Percentiles rank a stretch among this genome's conserved stretches.
Conservation (phyloP, 169 alveolate species). For the Cryptosporidium sp. region DNA sequence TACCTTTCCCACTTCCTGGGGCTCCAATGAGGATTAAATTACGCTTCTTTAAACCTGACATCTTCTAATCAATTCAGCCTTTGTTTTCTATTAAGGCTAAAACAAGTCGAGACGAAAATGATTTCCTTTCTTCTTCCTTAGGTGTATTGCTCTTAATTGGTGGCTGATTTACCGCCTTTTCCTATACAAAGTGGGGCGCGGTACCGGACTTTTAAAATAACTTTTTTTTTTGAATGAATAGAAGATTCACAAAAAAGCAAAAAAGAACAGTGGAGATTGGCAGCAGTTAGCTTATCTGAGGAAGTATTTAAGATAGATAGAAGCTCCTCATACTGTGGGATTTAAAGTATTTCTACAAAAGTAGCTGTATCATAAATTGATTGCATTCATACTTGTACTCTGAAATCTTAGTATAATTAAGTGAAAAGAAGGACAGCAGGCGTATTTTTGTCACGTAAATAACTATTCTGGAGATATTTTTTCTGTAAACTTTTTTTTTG, state of each 20-base stretch:
- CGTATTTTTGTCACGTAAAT: no score
- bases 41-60: slow-evolving; percentile 17
- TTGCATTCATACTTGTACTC: neutral
- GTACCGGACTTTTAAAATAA: neutral
- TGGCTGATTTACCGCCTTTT: neutral
- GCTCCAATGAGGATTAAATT: slow-evolving; percentile 85
- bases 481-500: neutral
- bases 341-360: neutral
- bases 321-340: neutral
- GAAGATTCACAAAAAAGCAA: neutral
- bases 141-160: neutral
- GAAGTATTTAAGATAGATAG: neutral
- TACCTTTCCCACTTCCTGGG: slow-evolving; percentile 91
- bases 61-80: neutral
- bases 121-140: neutral
- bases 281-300: neutral
- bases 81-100: neutral
- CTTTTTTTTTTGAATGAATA: neutral
- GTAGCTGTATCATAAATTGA: neutral
- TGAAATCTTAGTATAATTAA: no score
- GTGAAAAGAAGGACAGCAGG: neutral
- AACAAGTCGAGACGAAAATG: neutral
- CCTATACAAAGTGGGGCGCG: neutral
- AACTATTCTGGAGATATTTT: neutral
- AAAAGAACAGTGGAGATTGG: neutral